These are phyloP conservation scores for Penicillium canescens DNA, from an alignment of 495 filamentous ascomycete species.

Conservation along the genomic window DNA sequence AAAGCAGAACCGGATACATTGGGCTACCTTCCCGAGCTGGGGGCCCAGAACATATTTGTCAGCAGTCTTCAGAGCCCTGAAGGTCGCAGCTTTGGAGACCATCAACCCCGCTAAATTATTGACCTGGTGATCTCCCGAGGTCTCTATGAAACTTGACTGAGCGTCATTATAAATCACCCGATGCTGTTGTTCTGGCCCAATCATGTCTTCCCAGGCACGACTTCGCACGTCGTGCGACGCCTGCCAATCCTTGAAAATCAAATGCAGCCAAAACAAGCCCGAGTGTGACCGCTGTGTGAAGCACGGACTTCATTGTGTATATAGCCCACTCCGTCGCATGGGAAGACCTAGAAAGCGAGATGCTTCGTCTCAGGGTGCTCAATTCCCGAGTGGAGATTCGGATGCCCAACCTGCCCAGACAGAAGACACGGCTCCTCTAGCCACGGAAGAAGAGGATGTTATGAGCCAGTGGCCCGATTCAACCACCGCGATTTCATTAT, in stretches of 20 bases:
- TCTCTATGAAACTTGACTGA: neutral
- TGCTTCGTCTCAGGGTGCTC: neutral
- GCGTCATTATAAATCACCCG: neutral
- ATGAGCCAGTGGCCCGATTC: neutral
- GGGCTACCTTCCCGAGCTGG: neutral
- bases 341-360: neutral
- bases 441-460: neutral
- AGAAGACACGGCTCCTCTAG: neutral
- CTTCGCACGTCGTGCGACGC: neutral
- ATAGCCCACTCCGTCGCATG: neutral
- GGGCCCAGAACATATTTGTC: neutral
- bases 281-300: neutral
- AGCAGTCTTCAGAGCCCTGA: neutral
- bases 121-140: neutral
- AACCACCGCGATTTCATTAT: neutral
- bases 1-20: neutral
- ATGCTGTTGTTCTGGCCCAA: neutral
- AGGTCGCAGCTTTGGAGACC: neutral
- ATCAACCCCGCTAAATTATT: neutral
- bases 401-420: neutral
- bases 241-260: constrained; percentile 1
- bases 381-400: neutral
- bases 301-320: neutral
- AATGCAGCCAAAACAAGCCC: neutral
- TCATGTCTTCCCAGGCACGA: neutral